These are phyloP conservation scores for Eucalyptus curtisii DNA, from an alignment of 345 rosid genomes.

Conservation along the genomic window DNA sequence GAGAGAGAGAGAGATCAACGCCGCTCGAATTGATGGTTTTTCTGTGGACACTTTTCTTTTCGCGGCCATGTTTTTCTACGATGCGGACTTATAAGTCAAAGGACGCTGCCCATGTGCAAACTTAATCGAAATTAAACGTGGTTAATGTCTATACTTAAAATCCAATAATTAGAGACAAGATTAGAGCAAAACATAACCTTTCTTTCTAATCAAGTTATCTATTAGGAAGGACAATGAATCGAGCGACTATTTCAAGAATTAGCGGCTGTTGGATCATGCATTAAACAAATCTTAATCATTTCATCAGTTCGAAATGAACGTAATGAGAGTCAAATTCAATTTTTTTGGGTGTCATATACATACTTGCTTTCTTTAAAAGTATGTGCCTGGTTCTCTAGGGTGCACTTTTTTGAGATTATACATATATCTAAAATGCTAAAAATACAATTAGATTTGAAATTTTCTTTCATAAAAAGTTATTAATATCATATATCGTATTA, in stretches of 20 bases:
- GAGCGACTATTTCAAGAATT: fast-evolving
- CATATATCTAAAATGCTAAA: not conserved
- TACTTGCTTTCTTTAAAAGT: not conserved
- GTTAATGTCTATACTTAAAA: not conserved
- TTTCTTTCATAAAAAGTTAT: not conserved
- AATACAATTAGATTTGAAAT: not conserved
- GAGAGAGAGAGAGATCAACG: no score
- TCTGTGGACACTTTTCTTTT: fast-evolving
- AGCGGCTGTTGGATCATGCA: not conserved
- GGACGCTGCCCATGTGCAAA: not conserved
- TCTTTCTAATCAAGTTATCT: not conserved
- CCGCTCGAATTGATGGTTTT: no score
- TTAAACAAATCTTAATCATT: no score
- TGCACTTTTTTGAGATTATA: not conserved
- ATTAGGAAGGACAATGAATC: not conserved
- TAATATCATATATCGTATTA: no score
- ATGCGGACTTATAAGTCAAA: not conserved
- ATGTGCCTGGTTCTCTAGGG: not conserved
- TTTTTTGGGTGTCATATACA: not conserved
- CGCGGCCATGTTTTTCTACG: not conserved
- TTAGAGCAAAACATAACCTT: not conserved
- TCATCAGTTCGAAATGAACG: not conserved
- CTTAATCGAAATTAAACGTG: no score
- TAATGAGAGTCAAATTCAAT: not conserved
- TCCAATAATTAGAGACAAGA: not conserved